A percentile compares a stretch with the other conserved stretches of the same genome.
phyloP scores from a whole-genome alignment of 2,329 filamentous ascomycete species.

The Dendrostoma leiphaemia region DNA sequence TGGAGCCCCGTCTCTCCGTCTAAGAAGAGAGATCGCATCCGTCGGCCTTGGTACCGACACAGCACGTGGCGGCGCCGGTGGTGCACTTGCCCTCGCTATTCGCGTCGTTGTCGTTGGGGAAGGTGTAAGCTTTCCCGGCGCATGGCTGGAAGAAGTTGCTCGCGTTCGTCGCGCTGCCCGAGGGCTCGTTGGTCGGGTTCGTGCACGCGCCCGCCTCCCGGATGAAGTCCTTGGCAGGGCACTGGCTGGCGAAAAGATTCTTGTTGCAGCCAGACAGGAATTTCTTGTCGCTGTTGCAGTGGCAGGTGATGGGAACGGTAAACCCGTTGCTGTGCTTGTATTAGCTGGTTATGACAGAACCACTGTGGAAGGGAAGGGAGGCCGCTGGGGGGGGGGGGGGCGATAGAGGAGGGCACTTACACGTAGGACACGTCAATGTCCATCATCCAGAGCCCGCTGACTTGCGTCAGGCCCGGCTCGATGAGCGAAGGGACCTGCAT shows the following conservation, averaged over 20 bases:
- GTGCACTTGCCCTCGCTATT: slow-evolving; percentile 13
- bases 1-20: no score
- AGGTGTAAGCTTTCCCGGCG: slow-evolving; percentile 16
- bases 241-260: slow-evolving; percentile 5
- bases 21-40: slow-evolving; percentile 5
- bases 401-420: not conserved
- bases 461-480: slow-evolving; percentile 8
- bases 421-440: slow-evolving; percentile 18
- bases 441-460: not conserved
- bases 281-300: slow-evolving; percentile 9
- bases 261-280: slow-evolving; percentile 16
- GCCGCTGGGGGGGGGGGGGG: not conserved
- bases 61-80: slow-evolving; percentile 11
- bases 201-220: slow-evolving; percentile 8
- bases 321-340: slow-evolving; percentile 10
- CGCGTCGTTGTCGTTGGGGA: slow-evolving; percentile 9
- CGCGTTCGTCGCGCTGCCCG: not conserved
- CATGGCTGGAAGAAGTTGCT: slow-evolving; percentile 12
- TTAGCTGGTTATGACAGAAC: no score
- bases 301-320: slow-evolving; percentile 17
- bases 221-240: not conserved
- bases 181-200: slow-evolving; percentile 11
- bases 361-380: not conserved
- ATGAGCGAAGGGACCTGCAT: slow-evolving; percentile 7
- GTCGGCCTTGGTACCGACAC: slow-evolving; percentile 4